These are phyloP conservation scores for Chimonanthus praecox DNA, from an alignment of 164 flowering plant genomes.

Conservation along the genomic window DNA sequence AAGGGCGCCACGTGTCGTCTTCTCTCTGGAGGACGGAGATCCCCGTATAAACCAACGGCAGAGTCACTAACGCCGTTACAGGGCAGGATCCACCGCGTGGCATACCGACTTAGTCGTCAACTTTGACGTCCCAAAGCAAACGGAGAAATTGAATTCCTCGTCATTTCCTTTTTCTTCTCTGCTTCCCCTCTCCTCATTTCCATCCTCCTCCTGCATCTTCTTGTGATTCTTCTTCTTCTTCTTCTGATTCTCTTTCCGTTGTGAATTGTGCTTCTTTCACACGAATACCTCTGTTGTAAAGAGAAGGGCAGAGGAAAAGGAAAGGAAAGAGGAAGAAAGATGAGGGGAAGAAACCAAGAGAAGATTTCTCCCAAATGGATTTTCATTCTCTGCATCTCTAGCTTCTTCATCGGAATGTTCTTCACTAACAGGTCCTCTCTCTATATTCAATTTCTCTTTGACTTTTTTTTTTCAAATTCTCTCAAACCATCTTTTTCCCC, in stretches of 20 bases:
- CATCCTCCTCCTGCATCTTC: background rate
- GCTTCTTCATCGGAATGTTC: conserved; percentile 59
- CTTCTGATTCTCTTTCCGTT: background rate
- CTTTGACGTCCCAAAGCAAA: conserved; percentile 3
- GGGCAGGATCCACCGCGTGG: background rate
- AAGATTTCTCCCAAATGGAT: conserved; percentile 38
- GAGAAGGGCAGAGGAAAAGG: background rate
- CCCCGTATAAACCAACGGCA: background rate
- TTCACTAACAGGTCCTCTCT: conserved; percentile 50
- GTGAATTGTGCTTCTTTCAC: background rate
- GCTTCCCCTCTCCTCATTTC: background rate
- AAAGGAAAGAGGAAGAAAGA: background rate
- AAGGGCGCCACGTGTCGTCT: background rate
- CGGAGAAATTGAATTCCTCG: conserved; percentile 1
- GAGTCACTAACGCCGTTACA: background rate
- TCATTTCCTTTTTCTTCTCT: background rate
- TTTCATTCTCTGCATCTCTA: conserved; percentile 46
- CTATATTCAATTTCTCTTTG: background rate
- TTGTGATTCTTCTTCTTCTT: background rate
- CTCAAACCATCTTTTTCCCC: too few relatives aligned
- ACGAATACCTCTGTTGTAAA: background rate
- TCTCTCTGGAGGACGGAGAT: too few relatives aligned
- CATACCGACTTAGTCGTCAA: conserved; percentile 1
- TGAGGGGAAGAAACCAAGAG: background rate
- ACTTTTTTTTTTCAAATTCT: background rate